Conservation (phyloP, 371 early-diverging fungal genomes). For the Blakeslea trispora region DNA sequence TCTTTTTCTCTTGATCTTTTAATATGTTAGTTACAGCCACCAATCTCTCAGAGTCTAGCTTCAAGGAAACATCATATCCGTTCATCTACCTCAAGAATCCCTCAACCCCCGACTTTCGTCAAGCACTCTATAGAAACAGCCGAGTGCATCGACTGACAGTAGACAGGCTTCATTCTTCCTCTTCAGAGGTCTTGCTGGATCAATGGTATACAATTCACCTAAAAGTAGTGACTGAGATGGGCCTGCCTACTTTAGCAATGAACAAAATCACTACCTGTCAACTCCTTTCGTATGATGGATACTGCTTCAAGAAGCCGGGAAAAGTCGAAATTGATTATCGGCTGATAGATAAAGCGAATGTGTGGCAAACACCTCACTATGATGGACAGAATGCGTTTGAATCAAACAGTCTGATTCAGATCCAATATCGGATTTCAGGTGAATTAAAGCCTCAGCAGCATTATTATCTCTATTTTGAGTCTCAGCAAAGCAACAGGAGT, state of each 20-base stretch:
- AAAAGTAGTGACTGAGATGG: slow-evolving; percentile 21
- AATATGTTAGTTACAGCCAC: not conserved
- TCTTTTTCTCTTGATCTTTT: no score
- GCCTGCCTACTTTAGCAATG: not conserved
- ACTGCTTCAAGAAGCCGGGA: not conserved
- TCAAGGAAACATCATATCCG: not conserved
- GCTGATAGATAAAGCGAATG: not conserved
- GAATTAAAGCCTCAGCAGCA: not conserved
- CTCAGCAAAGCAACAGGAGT: not conserved
- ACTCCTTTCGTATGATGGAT: not conserved
- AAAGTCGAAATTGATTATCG: not conserved
- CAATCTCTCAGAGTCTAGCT: not conserved
- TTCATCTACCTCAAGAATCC: not conserved
- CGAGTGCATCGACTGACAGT: not conserved
- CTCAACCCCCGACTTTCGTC: not conserved
- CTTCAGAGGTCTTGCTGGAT: not conserved
- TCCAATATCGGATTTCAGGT: not conserved
- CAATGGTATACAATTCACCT: slow-evolving; percentile 21
- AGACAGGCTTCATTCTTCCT: not conserved
- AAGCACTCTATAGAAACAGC: not conserved
- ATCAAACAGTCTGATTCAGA: not conserved
- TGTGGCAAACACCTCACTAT: not conserved
- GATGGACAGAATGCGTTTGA: not conserved
- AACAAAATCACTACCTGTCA: not conserved
- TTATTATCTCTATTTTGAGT: not conserved